Conservation (phyloP, 495 filamentous ascomycete species). For the Xylaria intraflava region DNA sequence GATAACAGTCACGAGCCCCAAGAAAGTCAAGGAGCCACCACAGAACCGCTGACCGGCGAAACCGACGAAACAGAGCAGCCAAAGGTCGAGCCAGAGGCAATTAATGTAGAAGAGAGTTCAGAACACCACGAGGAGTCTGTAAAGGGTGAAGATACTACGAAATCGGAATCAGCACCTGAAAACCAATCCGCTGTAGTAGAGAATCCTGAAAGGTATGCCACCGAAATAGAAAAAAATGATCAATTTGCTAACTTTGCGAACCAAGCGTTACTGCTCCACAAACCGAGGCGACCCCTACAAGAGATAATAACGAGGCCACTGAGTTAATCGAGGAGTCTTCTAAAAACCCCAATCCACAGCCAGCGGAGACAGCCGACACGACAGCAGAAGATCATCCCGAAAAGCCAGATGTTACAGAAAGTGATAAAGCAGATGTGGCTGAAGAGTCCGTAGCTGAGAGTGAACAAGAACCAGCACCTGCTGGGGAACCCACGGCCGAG, state of each 20-base stretch:
- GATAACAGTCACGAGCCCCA: not conserved
- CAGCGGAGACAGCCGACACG: not conserved
- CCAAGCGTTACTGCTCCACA: not conserved
- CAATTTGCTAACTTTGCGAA: not conserved
- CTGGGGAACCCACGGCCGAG: not conserved
- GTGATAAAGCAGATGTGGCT: not conserved
- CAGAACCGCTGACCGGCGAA: not conserved
- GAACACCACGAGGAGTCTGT: not conserved
- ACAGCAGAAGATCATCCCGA: not conserved
- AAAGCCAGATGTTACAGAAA: not conserved
- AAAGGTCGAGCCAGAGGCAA: not conserved
- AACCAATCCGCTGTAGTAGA: constrained; percentile 3
- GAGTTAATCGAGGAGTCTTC: not conserved
- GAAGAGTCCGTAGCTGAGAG: constrained; percentile 4
- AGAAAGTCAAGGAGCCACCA: not conserved
- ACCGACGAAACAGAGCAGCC: not conserved
- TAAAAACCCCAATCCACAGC: not conserved
- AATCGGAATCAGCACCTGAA: constrained; percentile 1
- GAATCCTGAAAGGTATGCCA: constrained; percentile 1
- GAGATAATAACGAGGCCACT: not conserved
- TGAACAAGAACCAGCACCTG: constrained; percentile 1
- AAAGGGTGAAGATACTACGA: not conserved
- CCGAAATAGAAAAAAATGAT: not conserved
- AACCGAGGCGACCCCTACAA: not conserved
- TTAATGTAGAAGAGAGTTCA: not conserved